A percentile compares a stretch with the other conserved stretches of the same genome.
phyloP scores from a whole-genome alignment of 1,139 yeast genomes.

The Candida gigantensis region DNA sequence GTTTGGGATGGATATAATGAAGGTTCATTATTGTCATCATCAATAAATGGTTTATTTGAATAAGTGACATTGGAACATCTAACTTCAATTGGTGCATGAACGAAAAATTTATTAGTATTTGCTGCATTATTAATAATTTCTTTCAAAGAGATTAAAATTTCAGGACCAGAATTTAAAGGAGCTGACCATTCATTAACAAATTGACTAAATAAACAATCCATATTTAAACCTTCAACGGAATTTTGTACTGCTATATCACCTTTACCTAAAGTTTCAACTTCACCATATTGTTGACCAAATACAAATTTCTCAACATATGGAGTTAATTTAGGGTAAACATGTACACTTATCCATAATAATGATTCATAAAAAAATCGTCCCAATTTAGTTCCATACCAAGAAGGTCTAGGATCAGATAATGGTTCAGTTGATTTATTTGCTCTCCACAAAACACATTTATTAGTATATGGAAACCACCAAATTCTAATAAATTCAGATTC shows the following conservation, averaged over 20 bases:
- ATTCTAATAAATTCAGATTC: constrained; percentile 87
- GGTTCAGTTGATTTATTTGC: constrained; percentile 72
- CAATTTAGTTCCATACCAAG: constrained; percentile 82
- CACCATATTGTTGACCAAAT: constrained; percentile 81
- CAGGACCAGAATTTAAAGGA: constrained; percentile 77
- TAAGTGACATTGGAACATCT: constrained; percentile 86
- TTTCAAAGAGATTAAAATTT: constrained; percentile 64
- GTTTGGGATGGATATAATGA: constrained; percentile 43
- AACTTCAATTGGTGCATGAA: constrained; percentile 94
- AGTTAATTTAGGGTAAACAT: constrained; percentile 69
- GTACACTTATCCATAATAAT: constrained; percentile 77
- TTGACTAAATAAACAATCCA: constrained; percentile 95
- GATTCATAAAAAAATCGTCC: constrained; percentile 82
- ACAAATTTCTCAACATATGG: constrained; percentile 85
- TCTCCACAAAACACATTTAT: constrained; percentile 86
- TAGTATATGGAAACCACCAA: constrained; percentile 98
- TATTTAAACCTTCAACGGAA: constrained; percentile 84
- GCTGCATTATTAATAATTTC: constrained; percentile 65
- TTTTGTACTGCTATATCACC: constrained; percentile 75
- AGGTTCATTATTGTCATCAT: constrained; percentile 49
- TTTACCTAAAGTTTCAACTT: constrained; percentile 63
- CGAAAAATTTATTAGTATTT: constrained; percentile 61
- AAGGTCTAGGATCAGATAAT: constrained; percentile 63
- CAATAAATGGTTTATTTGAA: constrained; percentile 40
- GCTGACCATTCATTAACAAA: constrained; percentile 97